Percentiles rank a stretch among this genome's conserved stretches.
These are phyloP conservation scores for Wickerhamomyces rabaulensis DNA, from an alignment of 805 yeast genomes.

Conservation along the genomic window DNA sequence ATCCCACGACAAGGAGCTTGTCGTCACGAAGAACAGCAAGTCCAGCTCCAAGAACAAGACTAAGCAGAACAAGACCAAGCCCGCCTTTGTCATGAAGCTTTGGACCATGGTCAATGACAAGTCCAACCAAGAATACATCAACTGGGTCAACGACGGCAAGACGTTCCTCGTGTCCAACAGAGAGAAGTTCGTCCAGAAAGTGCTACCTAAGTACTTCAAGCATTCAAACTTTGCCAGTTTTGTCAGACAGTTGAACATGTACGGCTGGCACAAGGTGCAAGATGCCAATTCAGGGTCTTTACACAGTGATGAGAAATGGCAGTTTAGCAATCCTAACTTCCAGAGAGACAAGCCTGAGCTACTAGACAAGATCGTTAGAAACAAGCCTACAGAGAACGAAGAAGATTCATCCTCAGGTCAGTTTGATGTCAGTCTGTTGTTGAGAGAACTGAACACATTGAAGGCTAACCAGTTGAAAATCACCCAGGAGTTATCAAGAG, in stretches of 20 bases:
- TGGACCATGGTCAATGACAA: constrained; percentile 95
- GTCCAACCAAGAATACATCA: constrained; percentile 59
- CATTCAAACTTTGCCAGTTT: constrained; percentile 94
- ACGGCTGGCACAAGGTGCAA: constrained; percentile 98
- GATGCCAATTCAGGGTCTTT: constrained; percentile 78
- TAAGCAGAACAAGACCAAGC: constrained; percentile 45
- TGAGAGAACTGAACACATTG: constrained; percentile 42
- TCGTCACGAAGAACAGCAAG: not conserved
- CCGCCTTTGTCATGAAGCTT: constrained; percentile 88
- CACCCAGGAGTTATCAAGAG: constrained; percentile 76
- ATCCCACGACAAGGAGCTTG: not conserved
- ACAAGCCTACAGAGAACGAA: constrained; percentile 35
- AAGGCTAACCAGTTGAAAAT: constrained; percentile 76
- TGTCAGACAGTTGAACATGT: constrained; percentile 95
- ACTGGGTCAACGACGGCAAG: constrained; percentile 83
- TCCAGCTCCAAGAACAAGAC: not conserved
- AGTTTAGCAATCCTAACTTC: constrained; percentile 82
- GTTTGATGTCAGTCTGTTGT: constrained; percentile 29
- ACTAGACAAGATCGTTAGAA: constrained; percentile 79
- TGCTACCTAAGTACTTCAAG: constrained; percentile 89
- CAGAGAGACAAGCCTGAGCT: constrained; percentile 75
- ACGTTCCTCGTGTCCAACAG: constrained; percentile 81
- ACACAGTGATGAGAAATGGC: constrained; percentile 76
- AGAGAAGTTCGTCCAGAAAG: constrained; percentile 73
- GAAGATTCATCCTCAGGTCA: constrained; percentile 6